These are phyloP conservation scores for Aspergillus felis DNA, from an alignment of 2,329 filamentous ascomycete genomes.

Conservation along the genomic window DNA sequence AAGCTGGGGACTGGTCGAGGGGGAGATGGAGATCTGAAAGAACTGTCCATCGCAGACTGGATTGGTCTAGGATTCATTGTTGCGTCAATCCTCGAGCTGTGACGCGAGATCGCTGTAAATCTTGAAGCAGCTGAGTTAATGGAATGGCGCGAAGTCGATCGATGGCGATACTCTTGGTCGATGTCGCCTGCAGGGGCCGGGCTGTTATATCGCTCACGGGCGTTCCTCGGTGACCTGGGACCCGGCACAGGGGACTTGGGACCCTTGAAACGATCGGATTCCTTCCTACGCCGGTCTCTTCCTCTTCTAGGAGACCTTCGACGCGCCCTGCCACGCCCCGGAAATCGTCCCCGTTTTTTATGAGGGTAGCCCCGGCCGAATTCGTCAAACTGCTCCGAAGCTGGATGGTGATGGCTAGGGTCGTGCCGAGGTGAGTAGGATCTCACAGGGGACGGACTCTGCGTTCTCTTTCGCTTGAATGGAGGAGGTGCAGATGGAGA, in stretches of 20 bases:
- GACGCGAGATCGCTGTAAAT: slow-evolving; percentile 24
- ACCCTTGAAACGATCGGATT: slow-evolving; percentile 25
- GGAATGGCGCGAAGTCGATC: slow-evolving; percentile 35
- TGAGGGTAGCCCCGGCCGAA: slow-evolving; percentile 36
- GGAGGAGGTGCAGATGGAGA: slow-evolving; percentile 28
- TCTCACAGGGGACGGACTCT: slow-evolving; percentile 37
- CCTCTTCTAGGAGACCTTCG: slow-evolving; percentile 33
- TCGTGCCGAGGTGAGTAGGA: slow-evolving; percentile 24
- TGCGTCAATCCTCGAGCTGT: slow-evolving; percentile 17
- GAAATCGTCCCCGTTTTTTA: slow-evolving; percentile 33
- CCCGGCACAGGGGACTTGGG: slow-evolving; percentile 32
- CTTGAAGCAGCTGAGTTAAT: slow-evolving; percentile 29
- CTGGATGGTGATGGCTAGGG: slow-evolving; percentile 17
- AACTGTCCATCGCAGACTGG: slow-evolving; percentile 26
- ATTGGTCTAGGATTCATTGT: slow-evolving; percentile 27
- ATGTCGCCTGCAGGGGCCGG: slow-evolving; percentile 22
- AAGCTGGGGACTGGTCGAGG: slow-evolving; percentile 30
- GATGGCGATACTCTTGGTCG: slow-evolving; percentile 26
- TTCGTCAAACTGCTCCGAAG: slow-evolving; percentile 30
- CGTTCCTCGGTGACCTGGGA: slow-evolving; percentile 21
- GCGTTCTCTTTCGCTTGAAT: slow-evolving; percentile 38
- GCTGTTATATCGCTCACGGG: slow-evolving; percentile 26
- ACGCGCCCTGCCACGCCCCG: slow-evolving; percentile 30
- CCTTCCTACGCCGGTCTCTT: slow-evolving; percentile 29
- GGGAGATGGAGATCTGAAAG: slow-evolving; percentile 31